Base-by-base conservation (phyloP, 225 moss, liverwort and hornwort species). In the Antitrichia curtipendula region DNA sequence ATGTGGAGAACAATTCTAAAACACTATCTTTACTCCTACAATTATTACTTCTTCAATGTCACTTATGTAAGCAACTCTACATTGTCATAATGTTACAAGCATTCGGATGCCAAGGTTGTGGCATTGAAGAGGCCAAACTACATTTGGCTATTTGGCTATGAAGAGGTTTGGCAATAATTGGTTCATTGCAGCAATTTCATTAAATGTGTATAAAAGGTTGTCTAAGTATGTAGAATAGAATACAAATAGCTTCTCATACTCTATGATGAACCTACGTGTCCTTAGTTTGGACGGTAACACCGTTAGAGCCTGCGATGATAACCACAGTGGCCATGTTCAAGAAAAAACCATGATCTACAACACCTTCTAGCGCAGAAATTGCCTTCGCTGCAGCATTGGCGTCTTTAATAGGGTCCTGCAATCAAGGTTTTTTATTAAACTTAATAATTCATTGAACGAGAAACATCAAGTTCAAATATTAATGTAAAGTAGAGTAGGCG, bases 311-410 rank as follows among this genome's bases (percentile, higher is more conserved):
- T 79, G 97, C 99, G 25, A 99, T 96, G 56, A 99, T 97, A 52
- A 99, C 99, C 83, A 92, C 96, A 34, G 94, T 97, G 43, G 99
- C 99, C 99, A 97, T 97, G 87, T 96, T 94, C 90, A 99, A 87
- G 88, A 99, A 99, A 76, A 99, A 91, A 45, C 97, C 97, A 88
- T 99, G 99, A 81, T 97, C 99, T 24, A 99, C 96, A 31, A 99
- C 99, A 85, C 99, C 97, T 93, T 99, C 95, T 60, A 99, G 90
- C 13, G 95, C 89, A 53, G 96, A 96, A 61, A 99, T 99, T 25
- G 99, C 97, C 77, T 96, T 89, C 16, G 95, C 95, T 60, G 97
- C 97, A 70, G 99, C 99, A 86, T 94, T 92, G 40, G 97, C 96
- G 32, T 99, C 96, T 91, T 97, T 97, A 56, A 99, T 99, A 68